A percentile compares a stretch with the other conserved stretches of the same genome.
These are phyloP conservation scores for Globisporangium spinosum DNA, from an alignment of 352 stramenopile species.

Conservation along the genomic window DNA sequence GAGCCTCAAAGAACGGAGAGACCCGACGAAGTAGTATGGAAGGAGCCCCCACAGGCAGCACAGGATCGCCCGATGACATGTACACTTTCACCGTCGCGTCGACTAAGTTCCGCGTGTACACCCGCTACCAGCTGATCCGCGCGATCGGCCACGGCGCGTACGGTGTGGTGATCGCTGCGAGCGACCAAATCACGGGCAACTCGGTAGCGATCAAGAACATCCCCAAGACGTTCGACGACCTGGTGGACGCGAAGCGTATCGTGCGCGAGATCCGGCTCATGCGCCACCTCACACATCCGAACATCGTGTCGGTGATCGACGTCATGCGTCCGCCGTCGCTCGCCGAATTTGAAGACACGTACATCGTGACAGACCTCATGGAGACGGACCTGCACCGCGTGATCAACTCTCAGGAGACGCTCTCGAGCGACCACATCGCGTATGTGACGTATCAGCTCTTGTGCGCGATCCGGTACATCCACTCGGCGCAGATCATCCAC, in stretches of 20 bases:
- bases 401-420: conserved; percentile 67
- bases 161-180: conserved; percentile 75
- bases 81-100: conserved; percentile 82
- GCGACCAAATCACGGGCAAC: conserved; percentile 76
- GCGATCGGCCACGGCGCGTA: conserved; percentile 80
- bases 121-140: conserved; percentile 79
- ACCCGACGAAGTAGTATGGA: background rate
- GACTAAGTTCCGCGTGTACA: conserved; percentile 83
- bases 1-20: background rate
- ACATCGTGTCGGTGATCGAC: conserved; percentile 70
- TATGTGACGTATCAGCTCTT: conserved; percentile 86
- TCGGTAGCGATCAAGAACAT: conserved; percentile 87
- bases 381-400: conserved; percentile 78
- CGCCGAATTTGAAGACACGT: conserved; percentile 75
- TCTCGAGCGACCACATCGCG: conserved; percentile 74
- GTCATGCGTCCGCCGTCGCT: conserved; percentile 75
- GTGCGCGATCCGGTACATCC: conserved; percentile 75
- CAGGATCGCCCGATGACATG: conserved; percentile 49
- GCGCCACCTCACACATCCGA: conserved; percentile 67
- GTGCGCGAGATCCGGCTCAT: conserved; percentile 84
- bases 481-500: conserved; percentile 85
- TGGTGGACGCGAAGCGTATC: conserved; percentile 83
- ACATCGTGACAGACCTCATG: conserved; percentile 84
- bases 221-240: conserved; percentile 79
- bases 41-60: background rate